Evolutionary conservation across 148 eudicot genomes (phyloP).

Genomic region (Gaultheria prostrata): DNA sequence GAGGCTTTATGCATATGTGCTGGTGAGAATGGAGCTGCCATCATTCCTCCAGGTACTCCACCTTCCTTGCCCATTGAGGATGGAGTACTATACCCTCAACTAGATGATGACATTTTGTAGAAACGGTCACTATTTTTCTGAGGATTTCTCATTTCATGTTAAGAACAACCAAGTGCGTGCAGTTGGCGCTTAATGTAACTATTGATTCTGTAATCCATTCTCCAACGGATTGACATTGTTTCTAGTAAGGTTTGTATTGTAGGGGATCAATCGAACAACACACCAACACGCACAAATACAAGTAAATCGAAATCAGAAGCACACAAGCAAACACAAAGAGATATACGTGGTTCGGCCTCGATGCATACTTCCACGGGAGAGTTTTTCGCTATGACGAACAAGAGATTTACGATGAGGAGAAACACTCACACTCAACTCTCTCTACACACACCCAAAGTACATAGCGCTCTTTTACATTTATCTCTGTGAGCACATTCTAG

Average conservation of each 20-base stretch:
- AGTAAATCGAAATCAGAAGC: too few relatives aligned
- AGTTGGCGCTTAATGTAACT: background rate
- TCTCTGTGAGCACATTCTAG: too few relatives aligned
- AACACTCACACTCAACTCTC: too few relatives aligned
- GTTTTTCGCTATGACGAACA: too few relatives aligned
- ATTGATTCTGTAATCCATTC: background rate
- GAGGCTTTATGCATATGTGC: conserved; percentile 90
- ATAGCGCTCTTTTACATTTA: too few relatives aligned
- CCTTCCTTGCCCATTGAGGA: conserved; percentile 70
- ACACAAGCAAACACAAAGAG: too few relatives aligned
- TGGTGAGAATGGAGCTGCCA: conserved; percentile 91
- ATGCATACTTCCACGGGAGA: too few relatives aligned
- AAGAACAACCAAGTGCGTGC: background rate
- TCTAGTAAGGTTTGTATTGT: background rate
- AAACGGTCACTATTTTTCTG: background rate
- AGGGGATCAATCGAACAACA: too few relatives aligned
- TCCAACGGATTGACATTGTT: background rate
- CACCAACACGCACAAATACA: too few relatives aligned
- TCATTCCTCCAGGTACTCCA: conserved; percentile 95
- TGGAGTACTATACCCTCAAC: conserved; percentile 51
- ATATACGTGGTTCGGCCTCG: too few relatives aligned
- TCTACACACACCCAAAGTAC: too few relatives aligned
- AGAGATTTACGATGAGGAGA: too few relatives aligned
- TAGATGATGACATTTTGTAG: conserved; percentile 68
- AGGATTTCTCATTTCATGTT: background rate